These are phyloP conservation scores for Jamesozyma lodderae DNA, from an alignment of 805 yeast species.

Conservation along the genomic window DNA sequence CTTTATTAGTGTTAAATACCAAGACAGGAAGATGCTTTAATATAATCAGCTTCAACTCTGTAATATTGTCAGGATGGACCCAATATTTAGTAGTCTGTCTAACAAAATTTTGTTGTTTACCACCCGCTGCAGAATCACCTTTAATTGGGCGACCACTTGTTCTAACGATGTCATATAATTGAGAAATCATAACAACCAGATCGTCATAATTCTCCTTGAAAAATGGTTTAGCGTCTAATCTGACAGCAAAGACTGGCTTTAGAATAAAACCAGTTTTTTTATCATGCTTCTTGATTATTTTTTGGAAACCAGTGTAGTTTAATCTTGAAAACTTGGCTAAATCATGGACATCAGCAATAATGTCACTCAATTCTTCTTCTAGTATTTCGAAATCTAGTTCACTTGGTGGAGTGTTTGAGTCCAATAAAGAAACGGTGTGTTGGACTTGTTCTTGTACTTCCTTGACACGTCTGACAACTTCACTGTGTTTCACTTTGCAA, in stretches of 20 bases:
- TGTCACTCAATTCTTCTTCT: conserved; percentile 71
- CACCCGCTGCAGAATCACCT: conserved; percentile 98
- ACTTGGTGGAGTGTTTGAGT: conserved; percentile 39
- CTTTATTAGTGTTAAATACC: conserved; percentile 92
- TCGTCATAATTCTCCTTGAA: conserved; percentile 91
- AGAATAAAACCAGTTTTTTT: conserved; percentile 72
- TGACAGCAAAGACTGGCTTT: conserved; percentile 86
- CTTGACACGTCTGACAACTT: conserved; percentile 75
- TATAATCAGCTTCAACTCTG: conserved; percentile 86
- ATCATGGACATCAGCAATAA: conserved; percentile 96
- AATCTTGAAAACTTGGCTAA: conserved; percentile 87
- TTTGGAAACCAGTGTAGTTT: conserved; percentile 95
- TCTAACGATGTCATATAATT: conserved; percentile 82
- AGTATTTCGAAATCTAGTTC: conserved; percentile 65
- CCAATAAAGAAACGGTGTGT: conserved; percentile 51
- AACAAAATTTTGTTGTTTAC: conserved; percentile 93
- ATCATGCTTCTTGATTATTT: conserved; percentile 94
- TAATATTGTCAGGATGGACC: conserved; percentile 98
- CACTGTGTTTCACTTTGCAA: conserved; percentile 80
- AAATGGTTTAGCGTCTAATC: conserved; percentile 89
- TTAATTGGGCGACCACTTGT: conserved; percentile 92
- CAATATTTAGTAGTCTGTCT: conserved; percentile 98
- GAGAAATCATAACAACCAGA: conserved; percentile 80
- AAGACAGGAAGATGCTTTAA: conserved; percentile 93
- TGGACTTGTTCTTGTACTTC: conserved; percentile 68